Evolutionary conservation across 2,329 filamentous ascomycete species (phyloP).

Genomic region (Ambrosiella beaveri): DNA sequence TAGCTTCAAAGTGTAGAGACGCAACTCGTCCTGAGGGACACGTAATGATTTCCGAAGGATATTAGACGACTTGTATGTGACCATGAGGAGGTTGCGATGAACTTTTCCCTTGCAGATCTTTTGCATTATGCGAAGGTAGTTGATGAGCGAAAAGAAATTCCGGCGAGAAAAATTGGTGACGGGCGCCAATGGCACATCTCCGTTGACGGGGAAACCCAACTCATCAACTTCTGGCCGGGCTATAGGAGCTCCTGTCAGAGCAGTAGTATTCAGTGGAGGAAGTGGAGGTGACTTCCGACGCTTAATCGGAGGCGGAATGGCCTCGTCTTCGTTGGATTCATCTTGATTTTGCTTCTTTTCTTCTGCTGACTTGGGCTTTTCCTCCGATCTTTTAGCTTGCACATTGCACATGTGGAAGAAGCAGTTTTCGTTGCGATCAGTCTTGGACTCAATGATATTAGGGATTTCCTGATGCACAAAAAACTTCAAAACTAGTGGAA

Average conservation of each 20-base stretch:
- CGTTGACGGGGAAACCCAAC: constrained; percentile 58
- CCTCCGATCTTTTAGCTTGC: constrained; percentile 27
- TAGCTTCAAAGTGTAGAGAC: constrained; percentile 88
- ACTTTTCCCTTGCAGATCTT: constrained; percentile 95
- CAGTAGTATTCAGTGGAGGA: constrained; percentile 17
- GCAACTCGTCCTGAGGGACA: constrained; percentile 70
- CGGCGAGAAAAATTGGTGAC: constrained; percentile 85
- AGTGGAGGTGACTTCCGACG: constrained; percentile 31
- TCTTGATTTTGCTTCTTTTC: constrained; percentile 22
- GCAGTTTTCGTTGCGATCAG: constrained; percentile 65
- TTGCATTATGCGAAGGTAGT: constrained; percentile 88
- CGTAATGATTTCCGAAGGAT: constrained; percentile 85
- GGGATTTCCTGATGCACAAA: constrained; percentile 92
- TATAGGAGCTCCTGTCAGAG: not conserved
- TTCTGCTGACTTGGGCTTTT: constrained; percentile 7
- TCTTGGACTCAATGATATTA: constrained; percentile 68
- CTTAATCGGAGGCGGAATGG: constrained; percentile 68
- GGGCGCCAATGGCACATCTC: constrained; percentile 49
- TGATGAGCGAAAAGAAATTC: constrained; percentile 90
- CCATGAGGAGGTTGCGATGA: constrained; percentile 80
- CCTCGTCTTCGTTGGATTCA: constrained; percentile 54
- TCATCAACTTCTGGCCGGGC: constrained; percentile 58
- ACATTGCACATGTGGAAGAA: constrained; percentile 84
- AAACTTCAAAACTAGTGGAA: constrained; percentile 80
- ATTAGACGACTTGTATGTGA: constrained; percentile 86